Evolutionary conservation across 176 grass and related monocot genomes (phyloP), one percentile per base, ranked within the genome.

Genomic region (Luzula sylvatica): DNA sequence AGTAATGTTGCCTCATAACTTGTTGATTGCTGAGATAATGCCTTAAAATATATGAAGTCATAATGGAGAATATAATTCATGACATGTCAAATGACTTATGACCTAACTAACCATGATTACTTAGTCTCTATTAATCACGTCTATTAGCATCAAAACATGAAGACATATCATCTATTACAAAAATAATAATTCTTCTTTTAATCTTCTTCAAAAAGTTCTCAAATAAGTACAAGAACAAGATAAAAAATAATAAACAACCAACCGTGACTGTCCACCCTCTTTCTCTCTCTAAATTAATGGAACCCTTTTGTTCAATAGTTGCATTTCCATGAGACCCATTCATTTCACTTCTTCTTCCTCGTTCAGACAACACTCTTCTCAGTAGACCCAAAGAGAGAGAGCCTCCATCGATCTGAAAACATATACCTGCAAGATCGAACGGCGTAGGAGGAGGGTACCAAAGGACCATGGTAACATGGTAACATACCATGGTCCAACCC

Each of bases 401-500:
- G 30, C 30, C 5, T 35, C 30, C 7, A 35, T 35, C 9, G 30
- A 35, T 35, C 30, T 7, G 30, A 35, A 35, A 7, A 4, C 5
- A 9, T 7, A 35, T 9, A 7, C 7, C 5, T 7, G 30, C 19
- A 49, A 28, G 42, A 64, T 49, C 59, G 25, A 42, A 64, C 59
- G 25, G 58, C 14, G 48, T 30, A 55, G 42, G 32, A 32, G 48
- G 28, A 63, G 48, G 49, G 23, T 23, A 46, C 23, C 44, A 19
- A 16, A 53, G 56, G 69, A 63, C 69, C 57, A 73, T 73, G 70
- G 70, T 64, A 64, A 63, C 58, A 73, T 59, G 53, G 59, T 64
- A 64, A 64, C 23, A 64, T 64, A 64, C 59, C 59, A 64, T 64
- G 59, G 43, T 64, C 59, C 59, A 64, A 27, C 24, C 67, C 23